These are phyloP conservation scores for Diaporthe helianthi DNA, from an alignment of 2,329 filamentous ascomycete genomes.

Conservation along the genomic window DNA sequence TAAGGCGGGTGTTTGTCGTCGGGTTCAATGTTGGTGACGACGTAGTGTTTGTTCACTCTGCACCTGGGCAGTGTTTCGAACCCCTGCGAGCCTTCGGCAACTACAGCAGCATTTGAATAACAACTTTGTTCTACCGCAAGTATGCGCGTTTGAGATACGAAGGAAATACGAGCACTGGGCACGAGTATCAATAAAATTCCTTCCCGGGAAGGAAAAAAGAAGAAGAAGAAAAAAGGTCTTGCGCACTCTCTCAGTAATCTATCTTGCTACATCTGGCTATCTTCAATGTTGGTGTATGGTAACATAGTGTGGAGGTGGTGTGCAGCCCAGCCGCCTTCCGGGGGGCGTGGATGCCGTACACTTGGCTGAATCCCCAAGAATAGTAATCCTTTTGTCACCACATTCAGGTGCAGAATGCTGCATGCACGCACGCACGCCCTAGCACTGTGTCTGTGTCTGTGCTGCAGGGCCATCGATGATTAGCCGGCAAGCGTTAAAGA, in stretches of 20 bases:
- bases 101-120: not conserved
- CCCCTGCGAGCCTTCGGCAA: not conserved
- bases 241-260: too few species aligned
- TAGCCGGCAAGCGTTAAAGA: not conserved
- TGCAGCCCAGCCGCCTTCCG: slow-evolving; percentile 10
- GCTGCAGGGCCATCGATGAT: not conserved
- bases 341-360: too few species aligned
- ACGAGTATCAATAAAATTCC: not conserved
- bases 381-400: not conserved
- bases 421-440: slow-evolving; percentile 4
- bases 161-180: not conserved
- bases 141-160: not conserved
- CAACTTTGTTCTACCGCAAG: not conserved
- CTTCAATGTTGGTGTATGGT: too few species aligned
- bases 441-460: not conserved
- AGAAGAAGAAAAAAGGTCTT: too few species aligned
- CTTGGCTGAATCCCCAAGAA: not conserved
- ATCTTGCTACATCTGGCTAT: too few species aligned
- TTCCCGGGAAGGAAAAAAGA: too few species aligned
- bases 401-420: not conserved
- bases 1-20: not conserved
- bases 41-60: not conserved
- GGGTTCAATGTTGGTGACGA: not conserved
- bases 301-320: too few species aligned
- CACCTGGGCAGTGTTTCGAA: not conserved